phyloP scores from a whole-genome alignment of 129 eudicot genomes.

The Daucus carota region DH1_v3.0 NC_030381.2:46489501-46490000 shows the following conservation, averaged over 20 bases:
- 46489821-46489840: conserved; percentile 6
- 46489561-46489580: conserved; percentile 6
- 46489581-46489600: conserved; percentile 2
- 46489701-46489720: background rate
- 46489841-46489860: conserved; percentile 3
- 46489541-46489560: conserved; percentile 19
- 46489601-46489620: conserved; percentile 19
- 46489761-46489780: conserved; percentile 12
- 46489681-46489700: background rate
- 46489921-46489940: background rate
- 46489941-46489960: background rate
- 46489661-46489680: background rate
- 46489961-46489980: background rate
- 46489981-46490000: conserved; percentile 1
- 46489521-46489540: conserved; percentile 12
- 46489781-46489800: background rate
- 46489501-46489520: conserved; percentile 6
- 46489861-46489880: conserved; percentile 8
- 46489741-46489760: conserved; percentile 4
- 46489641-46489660: background rate
- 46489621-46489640: background rate
- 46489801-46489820: background rate
- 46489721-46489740: background rate
- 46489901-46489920: conserved; percentile 6
- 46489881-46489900: conserved; percentile 10